Evolutionary conservation across 805 yeast genomes (phyloP).

Genomic region (Metschnikowia anglica): DNA sequence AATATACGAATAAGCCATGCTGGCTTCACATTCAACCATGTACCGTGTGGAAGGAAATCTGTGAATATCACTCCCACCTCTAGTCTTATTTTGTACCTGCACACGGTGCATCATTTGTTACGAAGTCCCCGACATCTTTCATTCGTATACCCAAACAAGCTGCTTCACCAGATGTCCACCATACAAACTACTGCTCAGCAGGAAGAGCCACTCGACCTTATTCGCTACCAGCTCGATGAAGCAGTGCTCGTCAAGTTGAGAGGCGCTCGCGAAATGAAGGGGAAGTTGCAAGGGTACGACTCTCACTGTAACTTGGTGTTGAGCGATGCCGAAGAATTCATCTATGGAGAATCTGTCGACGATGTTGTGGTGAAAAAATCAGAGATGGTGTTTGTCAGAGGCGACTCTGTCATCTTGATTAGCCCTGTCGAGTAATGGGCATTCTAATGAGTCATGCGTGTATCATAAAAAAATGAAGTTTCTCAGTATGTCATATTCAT

Average conservation of each 20-base stretch:
- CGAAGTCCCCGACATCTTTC: background rate
- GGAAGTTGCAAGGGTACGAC: conserved; percentile 90
- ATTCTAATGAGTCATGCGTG: conserved; percentile 6
- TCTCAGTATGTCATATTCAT: background rate
- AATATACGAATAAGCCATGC: no score
- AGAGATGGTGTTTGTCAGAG: conserved; percentile 94
- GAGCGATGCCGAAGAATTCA: conserved; percentile 87
- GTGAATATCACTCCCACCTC: no score
- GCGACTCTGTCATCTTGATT: conserved; percentile 92
- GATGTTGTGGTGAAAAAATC: conserved; percentile 54
- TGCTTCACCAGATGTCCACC: conserved; percentile 28
- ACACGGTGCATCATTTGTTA: background rate
- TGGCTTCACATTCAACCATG: no score
- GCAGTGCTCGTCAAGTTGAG: conserved; percentile 82
- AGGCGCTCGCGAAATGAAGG: conserved; percentile 90
- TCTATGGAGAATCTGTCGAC: conserved; percentile 51
- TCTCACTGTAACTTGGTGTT: conserved; percentile 95
- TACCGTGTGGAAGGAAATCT: no score
- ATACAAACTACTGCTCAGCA: conserved; percentile 34
- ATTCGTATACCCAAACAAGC: background rate
- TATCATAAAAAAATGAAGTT: conserved; percentile 5
- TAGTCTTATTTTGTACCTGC: background rate
- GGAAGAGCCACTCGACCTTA: conserved; percentile 85
- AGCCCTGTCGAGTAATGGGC: conserved; percentile 37
- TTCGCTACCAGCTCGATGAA: conserved; percentile 85